phyloP scores from a whole-genome alignment of 2,329 filamentous ascomycete genomes.

The Diaporthe sp. region DNA sequence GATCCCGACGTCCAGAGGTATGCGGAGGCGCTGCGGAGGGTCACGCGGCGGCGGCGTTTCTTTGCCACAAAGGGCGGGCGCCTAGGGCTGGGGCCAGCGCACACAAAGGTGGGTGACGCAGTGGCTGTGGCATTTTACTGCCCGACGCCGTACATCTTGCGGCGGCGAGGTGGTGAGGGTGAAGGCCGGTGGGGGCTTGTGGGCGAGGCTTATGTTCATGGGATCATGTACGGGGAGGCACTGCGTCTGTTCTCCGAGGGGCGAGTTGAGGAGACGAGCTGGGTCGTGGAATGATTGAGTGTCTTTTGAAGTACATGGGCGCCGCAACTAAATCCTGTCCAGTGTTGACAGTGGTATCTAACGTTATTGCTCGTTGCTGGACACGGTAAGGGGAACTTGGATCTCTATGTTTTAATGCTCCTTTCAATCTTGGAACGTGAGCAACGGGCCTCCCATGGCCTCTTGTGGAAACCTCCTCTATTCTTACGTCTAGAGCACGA shows the following conservation, averaged over 20 bases:
- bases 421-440: no score
- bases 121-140: neutral
- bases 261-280: neutral
- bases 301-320: no score
- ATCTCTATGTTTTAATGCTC: no score
- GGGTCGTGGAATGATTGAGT: neutral
- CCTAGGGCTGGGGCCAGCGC: neutral
- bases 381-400: no score
- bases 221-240: neutral
- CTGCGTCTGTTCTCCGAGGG: neutral
- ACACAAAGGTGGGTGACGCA: neutral
- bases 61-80: neutral
- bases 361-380: no score
- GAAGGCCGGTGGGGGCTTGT: neutral
- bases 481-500: no score
- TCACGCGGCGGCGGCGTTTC: neutral
- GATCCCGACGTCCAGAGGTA: neutral
- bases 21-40: neutral
- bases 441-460: no score
- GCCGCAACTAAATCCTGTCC: no score
- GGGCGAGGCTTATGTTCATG: neutral
- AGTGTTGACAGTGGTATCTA: no score
- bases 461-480: no score
- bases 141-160: neutral
- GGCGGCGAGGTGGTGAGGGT: neutral